phyloP scores from a whole-genome alignment of 106 monocot species.

The Cymbidium sinense region DNA sequence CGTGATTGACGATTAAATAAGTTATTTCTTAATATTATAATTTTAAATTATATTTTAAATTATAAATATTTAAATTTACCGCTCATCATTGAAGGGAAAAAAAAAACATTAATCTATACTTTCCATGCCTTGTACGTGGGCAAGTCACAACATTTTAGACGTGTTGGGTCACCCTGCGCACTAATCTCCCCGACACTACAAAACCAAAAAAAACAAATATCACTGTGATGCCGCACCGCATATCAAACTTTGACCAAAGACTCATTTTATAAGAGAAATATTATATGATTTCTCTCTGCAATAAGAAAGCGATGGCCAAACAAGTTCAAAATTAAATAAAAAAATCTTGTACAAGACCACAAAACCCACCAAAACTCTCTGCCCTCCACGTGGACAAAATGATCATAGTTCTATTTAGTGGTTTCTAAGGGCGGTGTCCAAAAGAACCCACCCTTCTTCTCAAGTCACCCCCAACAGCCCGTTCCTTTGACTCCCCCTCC shows the following conservation, averaged over 20 bases:
- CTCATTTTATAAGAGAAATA: background rate
- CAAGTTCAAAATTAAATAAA: background rate
- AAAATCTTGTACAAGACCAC: no score
- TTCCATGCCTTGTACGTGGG: no score
- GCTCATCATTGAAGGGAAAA: no score
- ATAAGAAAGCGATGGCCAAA: background rate
- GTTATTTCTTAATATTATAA: no score
- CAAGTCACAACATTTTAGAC: no score
- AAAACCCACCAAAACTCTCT: background rate
- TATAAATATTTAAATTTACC: no score
- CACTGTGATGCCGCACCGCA: background rate
- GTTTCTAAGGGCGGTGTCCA: background rate
- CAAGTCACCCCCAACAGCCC: background rate
- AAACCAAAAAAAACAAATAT: no score
- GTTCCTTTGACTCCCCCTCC: background rate
- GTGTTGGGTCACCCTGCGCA: no score
- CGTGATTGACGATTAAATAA: no score
- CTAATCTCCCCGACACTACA: no score
- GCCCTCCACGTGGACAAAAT: background rate
- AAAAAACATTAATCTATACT: no score
- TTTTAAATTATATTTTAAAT: no score
- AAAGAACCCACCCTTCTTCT: background rate
- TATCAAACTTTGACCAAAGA: constrained; percentile 9
- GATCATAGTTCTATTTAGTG: background rate
- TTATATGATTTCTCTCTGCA: background rate